Conservation (phyloP, 2,329 filamentous ascomycete species). For the Furcasterigmium furcatum region DNA sequence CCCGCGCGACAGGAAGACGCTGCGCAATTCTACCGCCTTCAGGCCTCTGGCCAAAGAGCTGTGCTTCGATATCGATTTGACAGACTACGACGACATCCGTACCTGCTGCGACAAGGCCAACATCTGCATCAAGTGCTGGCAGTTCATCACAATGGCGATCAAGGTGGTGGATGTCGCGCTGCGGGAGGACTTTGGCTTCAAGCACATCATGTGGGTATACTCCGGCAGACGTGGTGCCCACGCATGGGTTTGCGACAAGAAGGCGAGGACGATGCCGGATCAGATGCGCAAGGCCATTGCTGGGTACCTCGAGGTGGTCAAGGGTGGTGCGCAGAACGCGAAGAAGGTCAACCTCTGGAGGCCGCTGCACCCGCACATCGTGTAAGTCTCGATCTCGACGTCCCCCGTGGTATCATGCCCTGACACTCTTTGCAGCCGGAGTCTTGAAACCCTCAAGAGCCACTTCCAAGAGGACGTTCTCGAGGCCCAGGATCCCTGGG, state of each 20-base stretch:
- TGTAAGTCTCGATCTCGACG: conserved; percentile 40
- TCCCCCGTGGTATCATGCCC: not conserved
- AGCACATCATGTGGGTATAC: conserved; percentile 98
- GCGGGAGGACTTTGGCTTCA: conserved; percentile 92
- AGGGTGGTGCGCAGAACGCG: conserved; percentile 78
- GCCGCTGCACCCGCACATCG: conserved; percentile 85
- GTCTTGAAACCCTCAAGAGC: conserved; percentile 76
- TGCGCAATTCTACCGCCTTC: conserved; percentile 79
- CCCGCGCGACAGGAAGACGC: conserved; percentile 85
- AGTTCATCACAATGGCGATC: conserved; percentile 97
- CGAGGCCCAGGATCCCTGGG: conserved; percentile 82
- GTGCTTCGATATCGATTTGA: conserved; percentile 99
- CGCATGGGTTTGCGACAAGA: conserved; percentile 95
- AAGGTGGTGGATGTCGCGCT: conserved; percentile 86
- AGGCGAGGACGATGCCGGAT: conserved; percentile 81
- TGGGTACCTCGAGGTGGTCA: conserved; percentile 86
- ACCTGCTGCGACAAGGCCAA: conserved; percentile 93
- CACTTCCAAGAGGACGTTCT: conserved; percentile 86
- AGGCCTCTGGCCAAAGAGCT: conserved; percentile 88
- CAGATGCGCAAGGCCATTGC: conserved; percentile 80
- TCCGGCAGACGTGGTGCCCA: conserved; percentile 94
- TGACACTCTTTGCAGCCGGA: conserved; percentile 54
- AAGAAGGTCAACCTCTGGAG: conserved; percentile 83
- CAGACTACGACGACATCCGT: conserved; percentile 94
- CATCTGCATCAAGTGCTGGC: conserved; percentile 93